Evolutionary conservation across 2,329 filamentous ascomycete species (phyloP).

Genomic region (Fusarium lyarnte): DNA sequence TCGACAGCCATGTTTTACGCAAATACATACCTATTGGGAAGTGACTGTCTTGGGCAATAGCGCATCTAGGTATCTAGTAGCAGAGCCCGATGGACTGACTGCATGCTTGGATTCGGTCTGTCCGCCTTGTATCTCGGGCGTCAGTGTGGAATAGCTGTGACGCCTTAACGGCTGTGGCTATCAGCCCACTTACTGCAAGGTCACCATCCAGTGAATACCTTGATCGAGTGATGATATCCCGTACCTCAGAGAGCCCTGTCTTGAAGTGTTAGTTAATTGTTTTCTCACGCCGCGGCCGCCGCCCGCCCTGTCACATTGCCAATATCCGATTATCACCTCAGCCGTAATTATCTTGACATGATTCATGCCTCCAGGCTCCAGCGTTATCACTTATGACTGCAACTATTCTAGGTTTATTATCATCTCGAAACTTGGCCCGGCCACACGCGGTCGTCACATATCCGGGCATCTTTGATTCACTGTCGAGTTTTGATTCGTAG

Average conservation of each 20-base stretch:
- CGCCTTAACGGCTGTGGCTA: not conserved
- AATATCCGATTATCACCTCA: slow-evolving; percentile 16
- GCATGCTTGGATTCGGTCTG: slow-evolving; percentile 13
- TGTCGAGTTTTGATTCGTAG: slow-evolving; percentile 30
- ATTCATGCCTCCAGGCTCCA: slow-evolving; percentile 4
- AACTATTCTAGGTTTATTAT: slow-evolving; percentile 13
- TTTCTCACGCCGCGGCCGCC: not conserved
- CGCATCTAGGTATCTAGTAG: not conserved
- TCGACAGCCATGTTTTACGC: slow-evolving; percentile 15
- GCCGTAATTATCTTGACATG: slow-evolving; percentile 16
- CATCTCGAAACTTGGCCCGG: slow-evolving; percentile 31
- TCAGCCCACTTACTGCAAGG: slow-evolving; percentile 19
- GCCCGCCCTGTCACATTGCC: not conserved
- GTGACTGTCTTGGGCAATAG: slow-evolving; percentile 7
- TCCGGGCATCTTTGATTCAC: slow-evolving; percentile 6
- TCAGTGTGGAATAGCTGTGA: not conserved
- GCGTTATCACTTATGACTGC: slow-evolving; percentile 8
- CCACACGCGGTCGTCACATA: slow-evolving; percentile 29
- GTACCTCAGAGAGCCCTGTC: slow-evolving; percentile 2
- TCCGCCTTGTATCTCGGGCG: slow-evolving; percentile 17
- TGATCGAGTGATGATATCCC: not conserved
- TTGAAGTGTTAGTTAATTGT: not conserved
- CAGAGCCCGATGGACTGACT: slow-evolving; percentile 24
- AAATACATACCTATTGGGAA: not conserved
- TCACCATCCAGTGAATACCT: slow-evolving; percentile 1